A percentile compares a stretch with the other conserved stretches of the same genome.
Conservation (phyloP, 176 grass and related monocot genomes). For the Rhynchospora breviuscula region DNA sequence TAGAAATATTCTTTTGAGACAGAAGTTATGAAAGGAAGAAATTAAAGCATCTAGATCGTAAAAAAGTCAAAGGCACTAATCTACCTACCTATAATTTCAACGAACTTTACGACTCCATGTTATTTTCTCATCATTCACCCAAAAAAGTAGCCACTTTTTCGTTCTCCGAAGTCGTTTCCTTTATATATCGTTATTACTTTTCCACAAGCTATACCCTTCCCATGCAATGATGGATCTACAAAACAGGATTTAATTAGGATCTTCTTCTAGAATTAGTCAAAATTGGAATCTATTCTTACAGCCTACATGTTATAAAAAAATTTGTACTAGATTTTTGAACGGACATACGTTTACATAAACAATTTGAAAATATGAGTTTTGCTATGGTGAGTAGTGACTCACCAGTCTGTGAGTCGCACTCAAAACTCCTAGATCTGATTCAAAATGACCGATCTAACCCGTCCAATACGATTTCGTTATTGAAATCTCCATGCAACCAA, state of each 20-base stretch:
- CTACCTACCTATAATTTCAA: conserved; percentile 8
- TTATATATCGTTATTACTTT: not conserved
- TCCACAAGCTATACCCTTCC: not conserved
- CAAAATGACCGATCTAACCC: no score
- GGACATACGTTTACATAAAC: not conserved
- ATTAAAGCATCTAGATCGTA: not conserved
- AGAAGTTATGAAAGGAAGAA: conserved; percentile 12
- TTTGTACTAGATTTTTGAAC: not conserved
- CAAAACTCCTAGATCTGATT: no score
- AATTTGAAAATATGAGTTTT: no score
- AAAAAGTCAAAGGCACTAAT: conserved; percentile 25
- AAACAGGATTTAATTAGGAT: not conserved
- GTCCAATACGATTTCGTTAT: no score
- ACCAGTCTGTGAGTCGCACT: no score
- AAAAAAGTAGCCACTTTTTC: conserved; percentile 11
- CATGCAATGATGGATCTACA: not conserved
- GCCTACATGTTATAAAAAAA: not conserved
- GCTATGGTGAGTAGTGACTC: no score
- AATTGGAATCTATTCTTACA: not conserved
- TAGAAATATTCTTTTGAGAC: not conserved
- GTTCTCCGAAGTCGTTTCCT: not conserved
- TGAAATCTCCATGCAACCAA: no score
- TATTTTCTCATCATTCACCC: conserved; percentile 13
- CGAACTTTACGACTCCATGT: conserved; percentile 23
- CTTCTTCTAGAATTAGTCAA: conserved; percentile 13